Evolutionary conservation across 176 grass and related monocot species (phyloP), one percentile per base, ranked within the genome.

Genomic region (Hsuehochloa calcarea): DNA sequence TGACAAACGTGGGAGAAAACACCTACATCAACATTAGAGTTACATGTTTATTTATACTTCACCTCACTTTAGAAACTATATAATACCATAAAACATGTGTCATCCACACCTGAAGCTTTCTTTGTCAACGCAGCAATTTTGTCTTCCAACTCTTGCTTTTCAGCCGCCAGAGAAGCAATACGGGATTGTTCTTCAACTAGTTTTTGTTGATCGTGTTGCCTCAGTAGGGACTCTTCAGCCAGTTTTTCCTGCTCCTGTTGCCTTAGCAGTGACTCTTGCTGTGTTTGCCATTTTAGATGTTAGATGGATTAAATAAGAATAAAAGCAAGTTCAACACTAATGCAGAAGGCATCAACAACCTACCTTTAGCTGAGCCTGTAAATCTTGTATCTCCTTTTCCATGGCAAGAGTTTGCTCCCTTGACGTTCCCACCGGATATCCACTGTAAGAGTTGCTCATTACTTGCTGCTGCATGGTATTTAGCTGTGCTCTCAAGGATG

Each of bases 361-460:
- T 47, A 94, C 96, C 91, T 96, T 83, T 70, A 98, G 70, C 66
- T 89, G 87, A 70, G 49, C 86, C 81, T 96, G 90, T 84, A 98
- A 90, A 89, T 93, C 88, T 65, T 92, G 70, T 88, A 98, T 93
- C 91, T 94, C 96, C 76, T 90, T 95, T 89, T 98, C 91, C 84
- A 94, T 82, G 41, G 86, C 60, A 91, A 88, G 83, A 84, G 71
- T 83, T 68, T 91, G 79, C 67, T 95, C 87, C 45, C 61, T 89
- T 47, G 88, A 89, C 85, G 78, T 61, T 52, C 86, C 91, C 15
- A 95, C 86, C 58, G 87, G 65, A 84, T 87, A 90, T 82, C 80
- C 82, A 84, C 79, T 68, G 62, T 90, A 93, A 72, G 93, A 87
- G 83, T 58, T 91, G n/a, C 74, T 81, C 82, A 90, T 85, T 79